Conservation (phyloP, 352 stramenopile genomes). For the Pythium oligandrum region DNA sequence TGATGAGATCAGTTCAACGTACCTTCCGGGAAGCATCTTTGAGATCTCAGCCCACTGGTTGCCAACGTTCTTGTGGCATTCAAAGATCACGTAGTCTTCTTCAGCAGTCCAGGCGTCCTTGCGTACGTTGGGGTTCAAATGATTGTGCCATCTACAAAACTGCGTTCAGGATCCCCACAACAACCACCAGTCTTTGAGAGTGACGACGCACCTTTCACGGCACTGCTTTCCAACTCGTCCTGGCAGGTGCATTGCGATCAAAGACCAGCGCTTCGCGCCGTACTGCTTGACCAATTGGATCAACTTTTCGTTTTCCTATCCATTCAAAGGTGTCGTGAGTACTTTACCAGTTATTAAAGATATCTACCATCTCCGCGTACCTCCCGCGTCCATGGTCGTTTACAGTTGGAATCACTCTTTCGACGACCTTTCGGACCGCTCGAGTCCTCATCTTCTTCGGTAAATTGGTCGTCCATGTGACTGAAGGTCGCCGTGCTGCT, state of each 20-base stretch:
- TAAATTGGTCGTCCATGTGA: conserved; percentile 46
- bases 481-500: conserved; percentile 12
- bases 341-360: no score
- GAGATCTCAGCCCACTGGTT: conserved; percentile 92
- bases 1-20: conserved; percentile 1
- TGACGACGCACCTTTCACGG: conserved; percentile 43
- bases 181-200: not conserved
- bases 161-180: not conserved
- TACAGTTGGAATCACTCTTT: conserved; percentile 82
- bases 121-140: conserved; percentile 82
- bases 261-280: conserved; percentile 84
- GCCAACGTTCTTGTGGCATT: conserved; percentile 89
- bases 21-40: conserved; percentile 86
- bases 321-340: not conserved
- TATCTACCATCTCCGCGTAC: conserved; percentile 2
- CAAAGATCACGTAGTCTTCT: conserved; percentile 89
- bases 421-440: conserved; percentile 26
- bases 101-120: conserved; percentile 88
- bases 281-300: conserved; percentile 88
- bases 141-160: conserved; percentile 76
- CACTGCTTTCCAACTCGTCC: conserved; percentile 88
- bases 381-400: conserved; percentile 80
- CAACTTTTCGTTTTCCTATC: conserved; percentile 80
- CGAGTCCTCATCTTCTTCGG: conserved; percentile 68
- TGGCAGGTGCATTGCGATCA: conserved; percentile 86